Evolutionary conservation across 352 stramenopile species (phyloP), one percentile per base, ranked within the genome.

Genomic region (Phytophthora pluvialis): DNA sequence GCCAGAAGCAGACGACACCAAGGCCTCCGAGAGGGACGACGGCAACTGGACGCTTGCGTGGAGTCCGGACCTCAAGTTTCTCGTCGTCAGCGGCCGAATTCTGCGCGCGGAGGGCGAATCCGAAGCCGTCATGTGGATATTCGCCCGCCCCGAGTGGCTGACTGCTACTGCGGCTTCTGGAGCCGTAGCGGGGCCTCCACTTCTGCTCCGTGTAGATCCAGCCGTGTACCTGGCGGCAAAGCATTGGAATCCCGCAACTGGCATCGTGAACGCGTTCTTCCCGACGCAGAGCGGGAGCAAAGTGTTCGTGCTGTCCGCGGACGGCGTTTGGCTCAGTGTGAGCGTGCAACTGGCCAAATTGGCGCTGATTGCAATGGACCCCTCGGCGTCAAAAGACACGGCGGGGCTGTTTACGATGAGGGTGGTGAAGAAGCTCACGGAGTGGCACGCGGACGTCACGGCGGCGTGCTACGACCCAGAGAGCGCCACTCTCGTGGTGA

Each of bases 391-490:
- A 6, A 33, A 46, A 9, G 61, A 78, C 25, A 60, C 39, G 9
- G 55, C 61, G 12, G 47, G 51, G 1, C 35, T 86, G 6, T 73
- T 88, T 51, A 64, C 62, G 15, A 72, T 90, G 48, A 69, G 70
- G 15, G 43, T 74, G 3, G 65, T 80, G 25, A 86, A 80, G 52
- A 72, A 67, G 12, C 43, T 91, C 16, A 67, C 62, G 3, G 76
- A 89, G 28, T 93, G 84, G 84, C 84, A 93, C 52, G 73, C 80
- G 1, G 72, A 73, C 0, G 63, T 91, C 36, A 81, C 68, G 1
- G 70, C 78, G 0, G 80, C 69, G 21, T 64, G 74, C 18, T 91
- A 82, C 51, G 77, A 88, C 16, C 35, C 47, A 0, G 16, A 33
- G 3, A 86, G 39, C 16, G 57, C 52, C 0, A 86, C 66, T 18